Evolutionary conservation across 176 grass and related monocot species (phyloP), one percentile per base, ranked within the genome.

Genomic region (Phragmites australis): DNA sequence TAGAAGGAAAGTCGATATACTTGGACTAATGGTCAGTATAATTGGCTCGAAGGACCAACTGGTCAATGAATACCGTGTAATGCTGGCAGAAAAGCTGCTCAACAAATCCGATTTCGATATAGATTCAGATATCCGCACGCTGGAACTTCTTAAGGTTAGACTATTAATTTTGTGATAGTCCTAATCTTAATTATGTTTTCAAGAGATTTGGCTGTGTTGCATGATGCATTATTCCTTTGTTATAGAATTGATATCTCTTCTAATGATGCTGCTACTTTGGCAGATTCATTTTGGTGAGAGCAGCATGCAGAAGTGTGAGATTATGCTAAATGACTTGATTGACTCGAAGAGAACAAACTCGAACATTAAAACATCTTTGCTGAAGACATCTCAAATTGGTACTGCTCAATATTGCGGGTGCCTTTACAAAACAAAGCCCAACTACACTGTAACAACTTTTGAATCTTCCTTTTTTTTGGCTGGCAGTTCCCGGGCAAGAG

Each of bases 241-340:
- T 80, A 68, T 80, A 41, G 22, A 15, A 64, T 70, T 89, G 34
- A 64, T 37, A 74, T 76, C 26, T 69, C n/a, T n/a, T n/a, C n/a
- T n/a, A n/a, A 34, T 78, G 40, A 53, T 48, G 56, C 16, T 87
- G 32, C 74, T 87, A 34, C 76, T 70, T 86, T 83, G 81, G 68
- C 61, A 97, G 95, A 94, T 97, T 85, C 95, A 97, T 81, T 97
- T 97, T 78, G 95, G 95, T 66, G 95, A 97, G 86, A 92, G 83
- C 71, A 97, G 92, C 74, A 97, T 97, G 92, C 95, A 94, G 85
- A 97, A 97, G 74, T 97, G 95, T 87, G 95, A 97, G 87, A 97
- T 97, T 88, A 97, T 97, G 95, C 88, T 97, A 51, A 97, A 94
- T 89, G 95, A 97, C 59, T 75, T 97, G 88, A 97, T 97, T 79